Conservation (phyloP, 345 rosid species). For the Hibiscus trionum region DNA sequence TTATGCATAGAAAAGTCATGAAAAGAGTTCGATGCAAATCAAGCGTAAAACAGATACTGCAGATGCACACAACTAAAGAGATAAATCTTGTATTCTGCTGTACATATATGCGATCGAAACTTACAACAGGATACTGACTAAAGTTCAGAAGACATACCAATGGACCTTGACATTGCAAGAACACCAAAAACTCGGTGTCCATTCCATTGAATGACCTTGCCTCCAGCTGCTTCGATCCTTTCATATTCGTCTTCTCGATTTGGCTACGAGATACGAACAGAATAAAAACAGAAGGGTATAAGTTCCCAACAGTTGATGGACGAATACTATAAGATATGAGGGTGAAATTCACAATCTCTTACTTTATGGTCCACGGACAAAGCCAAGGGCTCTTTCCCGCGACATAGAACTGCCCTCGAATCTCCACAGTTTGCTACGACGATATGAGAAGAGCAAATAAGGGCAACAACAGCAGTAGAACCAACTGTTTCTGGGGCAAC, state of each 20-base stretch:
- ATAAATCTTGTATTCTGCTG: too few species aligned
- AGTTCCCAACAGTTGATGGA: background rate
- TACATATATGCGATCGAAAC: too few species aligned
- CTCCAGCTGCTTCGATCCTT: constrained; percentile 94
- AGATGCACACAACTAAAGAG: too few species aligned
- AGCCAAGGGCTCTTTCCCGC: constrained; percentile 86
- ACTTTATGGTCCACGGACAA: constrained; percentile 95
- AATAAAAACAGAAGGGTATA: background rate
- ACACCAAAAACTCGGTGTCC: constrained; percentile 97
- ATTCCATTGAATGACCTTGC: constrained; percentile 95
- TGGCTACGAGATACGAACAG: constrained; percentile 46
- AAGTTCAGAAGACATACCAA: constrained; percentile 41
- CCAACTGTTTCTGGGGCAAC: constrained; percentile 93
- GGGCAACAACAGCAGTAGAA: constrained; percentile 85
- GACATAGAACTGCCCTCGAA: constrained; percentile 88
- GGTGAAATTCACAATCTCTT: constrained; percentile 13
- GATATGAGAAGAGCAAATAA: constrained; percentile 76
- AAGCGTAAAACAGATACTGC: background rate
- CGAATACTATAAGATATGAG: background rate
- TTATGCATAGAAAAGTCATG: background rate
- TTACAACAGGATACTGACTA: too few species aligned
- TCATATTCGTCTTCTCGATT: constrained; percentile 90
- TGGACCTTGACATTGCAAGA: constrained; percentile 95
- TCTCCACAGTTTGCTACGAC: constrained; percentile 92
- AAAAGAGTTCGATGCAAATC: background rate